Percentiles rank a stretch among this genome's conserved stretches.
Conservation (phyloP, 148 eudicot genomes). For the Vaccinium corymbosum region DNA sequence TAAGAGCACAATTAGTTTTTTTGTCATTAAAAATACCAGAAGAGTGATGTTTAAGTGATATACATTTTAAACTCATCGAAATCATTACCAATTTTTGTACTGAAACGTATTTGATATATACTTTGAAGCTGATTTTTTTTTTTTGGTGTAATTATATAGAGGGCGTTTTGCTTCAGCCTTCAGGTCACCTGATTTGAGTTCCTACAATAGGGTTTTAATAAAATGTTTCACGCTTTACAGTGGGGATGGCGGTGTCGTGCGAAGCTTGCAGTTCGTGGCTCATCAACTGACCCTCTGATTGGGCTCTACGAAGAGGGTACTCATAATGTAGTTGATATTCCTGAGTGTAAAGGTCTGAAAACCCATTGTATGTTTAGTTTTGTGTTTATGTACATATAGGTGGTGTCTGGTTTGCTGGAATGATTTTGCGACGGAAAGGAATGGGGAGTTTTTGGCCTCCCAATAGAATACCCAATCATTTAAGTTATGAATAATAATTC, state of each 20-base stretch:
- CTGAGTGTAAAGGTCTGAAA: conserved; percentile 75
- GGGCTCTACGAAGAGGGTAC: conserved; percentile 96
- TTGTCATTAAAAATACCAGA: too few species aligned
- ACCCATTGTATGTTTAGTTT: background rate
- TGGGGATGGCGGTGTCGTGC: conserved; percentile 99
- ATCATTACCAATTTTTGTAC: too few species aligned
- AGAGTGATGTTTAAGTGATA: too few species aligned
- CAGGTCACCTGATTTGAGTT: background rate
- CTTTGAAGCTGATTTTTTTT: background rate
- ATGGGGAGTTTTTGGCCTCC: background rate
- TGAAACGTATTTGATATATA: background rate
- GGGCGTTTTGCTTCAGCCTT: background rate
- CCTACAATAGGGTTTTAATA: conserved; percentile 7
- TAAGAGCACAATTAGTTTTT: too few species aligned
- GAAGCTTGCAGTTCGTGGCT: conserved; percentile 92
- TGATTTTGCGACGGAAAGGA: background rate
- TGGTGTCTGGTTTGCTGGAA: background rate
- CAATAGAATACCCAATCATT: background rate
- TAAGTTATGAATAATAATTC: background rate
- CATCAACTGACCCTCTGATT: conserved; percentile 60
- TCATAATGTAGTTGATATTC: conserved; percentile 83
- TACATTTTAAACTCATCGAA: too few species aligned
- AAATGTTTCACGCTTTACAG: conserved; percentile 27
- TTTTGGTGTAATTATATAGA: background rate
- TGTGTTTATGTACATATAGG: background rate